Percentiles rank a stretch among this genome's conserved stretches.
Evolutionary conservation across 345 rosid genomes (phyloP).

Genomic region (Ceriops decandra): DNA sequence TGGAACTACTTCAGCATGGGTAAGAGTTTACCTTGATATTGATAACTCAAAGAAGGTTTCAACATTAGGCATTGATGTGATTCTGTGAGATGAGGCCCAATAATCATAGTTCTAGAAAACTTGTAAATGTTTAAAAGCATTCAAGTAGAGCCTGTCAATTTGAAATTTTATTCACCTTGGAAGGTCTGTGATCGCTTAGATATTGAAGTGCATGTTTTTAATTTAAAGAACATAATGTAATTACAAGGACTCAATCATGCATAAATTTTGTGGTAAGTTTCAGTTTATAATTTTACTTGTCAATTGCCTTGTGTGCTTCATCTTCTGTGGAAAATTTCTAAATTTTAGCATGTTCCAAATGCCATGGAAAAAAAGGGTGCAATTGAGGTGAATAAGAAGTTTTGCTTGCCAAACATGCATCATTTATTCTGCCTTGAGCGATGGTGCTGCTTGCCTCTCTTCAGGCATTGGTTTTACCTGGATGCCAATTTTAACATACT

Average conservation of each 20-base stretch:
- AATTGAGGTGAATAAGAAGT: too few species aligned
- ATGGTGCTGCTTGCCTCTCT: neutral
- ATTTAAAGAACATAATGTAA: neutral
- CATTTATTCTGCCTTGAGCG: neutral
- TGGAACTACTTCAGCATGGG: conserved; percentile 99
- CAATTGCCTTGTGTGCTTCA: neutral
- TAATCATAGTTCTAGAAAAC: too few species aligned
- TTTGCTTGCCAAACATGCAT: neutral
- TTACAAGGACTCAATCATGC: too few species aligned
- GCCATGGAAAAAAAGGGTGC: too few species aligned
- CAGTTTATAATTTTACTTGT: neutral
- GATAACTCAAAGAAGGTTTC: neutral
- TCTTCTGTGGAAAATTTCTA: conserved; percentile 2
- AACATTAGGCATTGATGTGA: too few species aligned
- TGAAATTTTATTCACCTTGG: neutral
- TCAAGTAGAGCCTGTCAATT: too few species aligned
- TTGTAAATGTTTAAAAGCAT: too few species aligned
- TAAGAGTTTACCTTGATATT: conserved; percentile 30
- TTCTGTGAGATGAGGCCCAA: too few species aligned
- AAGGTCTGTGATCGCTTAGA: neutral
- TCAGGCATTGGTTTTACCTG: neutral
- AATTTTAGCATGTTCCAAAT: too few species aligned
- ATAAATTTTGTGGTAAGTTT: too few species aligned
- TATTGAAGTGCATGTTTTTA: neutral
- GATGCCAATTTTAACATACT: neutral